Evolutionary conservation across 345 rosid genomes (phyloP).

Genomic region (Acer yangbiense): DNA sequence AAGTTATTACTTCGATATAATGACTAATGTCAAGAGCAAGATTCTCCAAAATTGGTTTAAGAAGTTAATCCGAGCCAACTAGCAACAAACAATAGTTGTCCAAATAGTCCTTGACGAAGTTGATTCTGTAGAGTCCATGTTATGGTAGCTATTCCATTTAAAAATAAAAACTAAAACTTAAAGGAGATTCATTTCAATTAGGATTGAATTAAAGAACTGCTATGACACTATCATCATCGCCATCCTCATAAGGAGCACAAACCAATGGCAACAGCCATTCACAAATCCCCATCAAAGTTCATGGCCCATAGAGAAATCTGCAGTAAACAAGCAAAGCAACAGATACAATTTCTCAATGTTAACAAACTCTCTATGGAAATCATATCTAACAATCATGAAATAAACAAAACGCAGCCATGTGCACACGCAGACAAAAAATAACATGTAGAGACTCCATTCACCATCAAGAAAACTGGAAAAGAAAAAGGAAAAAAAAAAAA

Average conservation of each 20-base stretch:
- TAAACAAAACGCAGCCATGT: not conserved
- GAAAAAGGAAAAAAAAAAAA: not conserved
- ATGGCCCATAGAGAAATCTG: slow-evolving; percentile 7
- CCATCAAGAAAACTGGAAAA: not conserved
- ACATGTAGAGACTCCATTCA: not conserved
- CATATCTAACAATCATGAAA: not conserved
- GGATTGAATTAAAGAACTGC: slow-evolving; percentile 15
- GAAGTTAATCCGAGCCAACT: slow-evolving; percentile 16
- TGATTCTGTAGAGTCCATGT: slow-evolving; percentile 32
- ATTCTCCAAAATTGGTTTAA: slow-evolving; percentile 2
- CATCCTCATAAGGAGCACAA: slow-evolving; percentile 26
- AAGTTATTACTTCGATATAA: slow-evolving; percentile 4
- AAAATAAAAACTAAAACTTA: slow-evolving; percentile 16
- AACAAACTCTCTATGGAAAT: slow-evolving; percentile 19
- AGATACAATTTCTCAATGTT: slow-evolving; percentile 26
- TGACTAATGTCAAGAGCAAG: slow-evolving; percentile 14
- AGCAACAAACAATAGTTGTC: slow-evolving; percentile 2
- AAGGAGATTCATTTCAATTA: slow-evolving; percentile 9
- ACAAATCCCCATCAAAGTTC: slow-evolving; percentile 36
- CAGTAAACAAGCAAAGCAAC: slow-evolving; percentile 16
- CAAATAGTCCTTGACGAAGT: slow-evolving; percentile 13
- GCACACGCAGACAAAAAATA: not conserved
- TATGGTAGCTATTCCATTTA: not conserved
- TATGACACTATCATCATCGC: slow-evolving; percentile 31
- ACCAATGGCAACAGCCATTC: slow-evolving; percentile 38